phyloP scores from a whole-genome alignment of 768 basidiomycete species.

The Strobilomyces dryophilus region DNA sequence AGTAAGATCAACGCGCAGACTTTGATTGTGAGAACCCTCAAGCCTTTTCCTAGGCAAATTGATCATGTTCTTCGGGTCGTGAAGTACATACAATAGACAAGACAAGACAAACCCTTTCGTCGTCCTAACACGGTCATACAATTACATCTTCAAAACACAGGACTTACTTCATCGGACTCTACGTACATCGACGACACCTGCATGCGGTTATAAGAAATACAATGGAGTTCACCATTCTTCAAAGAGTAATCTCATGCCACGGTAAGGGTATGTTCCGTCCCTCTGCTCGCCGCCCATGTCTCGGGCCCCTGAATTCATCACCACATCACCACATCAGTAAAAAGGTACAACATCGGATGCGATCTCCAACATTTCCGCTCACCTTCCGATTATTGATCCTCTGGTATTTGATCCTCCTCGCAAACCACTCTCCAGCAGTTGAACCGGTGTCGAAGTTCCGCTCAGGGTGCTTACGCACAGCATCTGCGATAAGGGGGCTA shows the following conservation, averaged over 20 bases:
- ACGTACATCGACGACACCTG: not conserved
- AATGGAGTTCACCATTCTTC: too few species aligned
- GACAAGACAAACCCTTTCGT: too few species aligned
- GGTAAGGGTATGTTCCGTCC: constrained; percentile 26
- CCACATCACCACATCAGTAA: not conserved
- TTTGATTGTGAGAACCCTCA: too few species aligned
- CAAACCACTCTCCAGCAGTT: constrained; percentile 41
- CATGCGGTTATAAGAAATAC: not conserved
- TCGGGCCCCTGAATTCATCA: constrained; percentile 24
- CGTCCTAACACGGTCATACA: too few species aligned
- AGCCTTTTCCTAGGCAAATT: too few species aligned
- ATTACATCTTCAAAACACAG: not conserved
- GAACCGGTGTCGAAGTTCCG: constrained; percentile 34
- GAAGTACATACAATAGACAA: too few species aligned
- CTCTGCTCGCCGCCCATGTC: constrained; percentile 28
- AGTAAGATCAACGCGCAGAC: not conserved
- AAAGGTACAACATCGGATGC: not conserved
- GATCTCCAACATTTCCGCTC: constrained; percentile 3
- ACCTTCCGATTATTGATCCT: constrained; percentile 41
- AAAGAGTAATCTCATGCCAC: constrained; percentile 11
- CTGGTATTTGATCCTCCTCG: constrained; percentile 38
- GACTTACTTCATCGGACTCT: not conserved
- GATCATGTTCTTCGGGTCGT: too few species aligned
- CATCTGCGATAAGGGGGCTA: constrained; percentile 47
- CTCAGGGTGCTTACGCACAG: constrained; percentile 34